Evolutionary conservation across 495 filamentous ascomycete genomes (phyloP), one percentile per base, ranked within the genome.

Genomic region (Terfezia boudieri): DNA sequence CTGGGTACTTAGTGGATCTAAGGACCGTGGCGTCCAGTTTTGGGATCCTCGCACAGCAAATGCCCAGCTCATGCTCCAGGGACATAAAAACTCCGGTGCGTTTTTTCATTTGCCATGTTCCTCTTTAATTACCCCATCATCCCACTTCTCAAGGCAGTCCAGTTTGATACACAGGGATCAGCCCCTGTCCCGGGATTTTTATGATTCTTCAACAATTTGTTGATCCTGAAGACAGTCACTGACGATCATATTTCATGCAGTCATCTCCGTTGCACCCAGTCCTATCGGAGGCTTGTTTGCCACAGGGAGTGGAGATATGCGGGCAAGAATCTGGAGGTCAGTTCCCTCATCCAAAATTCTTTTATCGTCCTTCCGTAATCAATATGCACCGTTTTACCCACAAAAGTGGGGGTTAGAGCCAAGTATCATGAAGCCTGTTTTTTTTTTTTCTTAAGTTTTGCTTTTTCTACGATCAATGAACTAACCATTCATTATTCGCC

Each of bases 1-100:
- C 57, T 93, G 86, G 86, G 86, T 93, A 17, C 79, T 93, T 68
- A 90, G 84, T 58, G 86, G 86, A 23, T 89, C 84, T 37, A 90
- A 93, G 69, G 86, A 93, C 63, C 73, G 86, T 46, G 86, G 86
- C 41, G 86, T 93, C 17, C 86, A 90, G 66, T 92, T 93, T 72
- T 93, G 86, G 86, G 83, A 92, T 64, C 84, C 86, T 12, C 76
- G 80, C 61, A 90, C 83, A 50, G 86, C 86, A 11, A 80, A 81
- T 62, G 83, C 86, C 7, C 86, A 92, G 67, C 77, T 93, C 69
- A 90, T 89, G 84, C 76, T 92, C 53, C 86, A 92, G 67, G 86
- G 86, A 35, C 86, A 92, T 67, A 89, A 89, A 71, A 90, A 92
- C 69, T 86, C 83, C 36, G 77, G 77, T 81, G 63, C 63, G 73